Conservation (phyloP, 441 rosid species). For the Eutrema salsugineum region DNA sequence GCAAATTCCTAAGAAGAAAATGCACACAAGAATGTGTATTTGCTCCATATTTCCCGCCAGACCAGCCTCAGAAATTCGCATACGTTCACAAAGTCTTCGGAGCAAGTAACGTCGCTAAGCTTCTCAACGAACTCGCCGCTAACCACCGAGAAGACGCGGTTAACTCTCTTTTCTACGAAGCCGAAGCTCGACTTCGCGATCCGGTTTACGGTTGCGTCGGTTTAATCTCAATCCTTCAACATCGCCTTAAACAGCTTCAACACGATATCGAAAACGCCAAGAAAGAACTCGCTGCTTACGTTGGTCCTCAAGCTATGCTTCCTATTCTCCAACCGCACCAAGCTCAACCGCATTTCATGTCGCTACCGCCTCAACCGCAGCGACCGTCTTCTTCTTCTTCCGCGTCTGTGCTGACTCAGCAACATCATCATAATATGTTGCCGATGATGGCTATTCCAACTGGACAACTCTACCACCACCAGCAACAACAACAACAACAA, state of each 20-base stretch:
- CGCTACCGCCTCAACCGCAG: conserved; percentile 29
- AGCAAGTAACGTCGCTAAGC: conserved; percentile 81
- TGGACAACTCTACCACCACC: conserved; percentile 39
- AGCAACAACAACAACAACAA: conserved; percentile 26
- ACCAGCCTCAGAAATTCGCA: conserved; percentile 74
- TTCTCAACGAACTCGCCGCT: conserved; percentile 65
- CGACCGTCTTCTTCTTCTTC: conserved; percentile 41
- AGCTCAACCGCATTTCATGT: conserved; percentile 23
- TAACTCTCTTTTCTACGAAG: conserved; percentile 82
- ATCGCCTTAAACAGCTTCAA: conserved; percentile 55
- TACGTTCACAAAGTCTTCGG: conserved; percentile 87
- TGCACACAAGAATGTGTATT: conserved; percentile 91
- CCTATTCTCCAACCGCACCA: conserved; percentile 42
- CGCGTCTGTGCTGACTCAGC: conserved; percentile 25
- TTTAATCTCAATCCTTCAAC: conserved; percentile 71
- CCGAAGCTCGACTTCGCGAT: conserved; percentile 75
- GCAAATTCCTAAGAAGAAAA: conserved; percentile 76
- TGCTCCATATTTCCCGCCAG: conserved; percentile 95
- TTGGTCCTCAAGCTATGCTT: conserved; percentile 72
- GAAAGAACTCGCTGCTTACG: conserved; percentile 58
- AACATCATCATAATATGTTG: conserved; percentile 36
- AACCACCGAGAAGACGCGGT: conserved; percentile 82
- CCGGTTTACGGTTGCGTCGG: conserved; percentile 95
- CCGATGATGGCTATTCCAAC: conserved; percentile 54
- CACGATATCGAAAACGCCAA: conserved; percentile 51